Base-by-base conservation (phyloP, 352 stramenopile genomes). In the Phytophthora vignae region DNA sequence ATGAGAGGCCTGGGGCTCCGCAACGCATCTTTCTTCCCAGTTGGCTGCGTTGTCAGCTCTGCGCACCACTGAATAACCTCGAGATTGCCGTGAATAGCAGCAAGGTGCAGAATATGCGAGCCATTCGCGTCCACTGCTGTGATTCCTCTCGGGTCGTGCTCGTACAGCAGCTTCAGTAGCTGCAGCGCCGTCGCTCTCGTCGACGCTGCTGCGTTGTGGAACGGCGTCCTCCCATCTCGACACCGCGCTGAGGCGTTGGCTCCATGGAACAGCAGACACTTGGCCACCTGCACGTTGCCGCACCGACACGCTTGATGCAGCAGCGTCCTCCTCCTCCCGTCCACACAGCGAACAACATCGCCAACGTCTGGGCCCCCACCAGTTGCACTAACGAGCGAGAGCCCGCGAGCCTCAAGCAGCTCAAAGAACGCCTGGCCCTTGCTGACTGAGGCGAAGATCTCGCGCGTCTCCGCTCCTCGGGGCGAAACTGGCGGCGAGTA, bases 11-110 rank as follows among this genome's bases (percentile, higher is more conserved):
- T 63, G 7, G 58, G 38, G 4, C 58, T 54, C 25, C 48, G 63
- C 27, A 58, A 11, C 52, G 8, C 25, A 31, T 48, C 31, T 14
- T 0, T 12, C 29, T 67, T 61, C 6, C n/a, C 58, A n/a, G 38
- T 38, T 31, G 56, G 25, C 21, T 50, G 48, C 22, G 42, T 15
- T 21, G 56, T 5, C 10, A 78, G 40, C 14, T 53, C 70, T 17
- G 73, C 66, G 52, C 78, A 89, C 85, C 86, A 93, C 53, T 85
- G 64, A 29, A 93, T 61, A 17, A 91, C 77, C 11, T 90, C 84
- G 1, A 90, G 56, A 17, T 83, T 82, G 1, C 86, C 86, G 42
- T 90, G 84, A 65, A 92, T 92, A 15, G 86, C 81, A 8, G 86
- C 86, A 14, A 93, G 60, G 61, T 93, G 86, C 9, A 92, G 49